Base-by-base conservation (phyloP, 2,329 filamentous ascomycete species). In the Oidium heveae region DNA sequence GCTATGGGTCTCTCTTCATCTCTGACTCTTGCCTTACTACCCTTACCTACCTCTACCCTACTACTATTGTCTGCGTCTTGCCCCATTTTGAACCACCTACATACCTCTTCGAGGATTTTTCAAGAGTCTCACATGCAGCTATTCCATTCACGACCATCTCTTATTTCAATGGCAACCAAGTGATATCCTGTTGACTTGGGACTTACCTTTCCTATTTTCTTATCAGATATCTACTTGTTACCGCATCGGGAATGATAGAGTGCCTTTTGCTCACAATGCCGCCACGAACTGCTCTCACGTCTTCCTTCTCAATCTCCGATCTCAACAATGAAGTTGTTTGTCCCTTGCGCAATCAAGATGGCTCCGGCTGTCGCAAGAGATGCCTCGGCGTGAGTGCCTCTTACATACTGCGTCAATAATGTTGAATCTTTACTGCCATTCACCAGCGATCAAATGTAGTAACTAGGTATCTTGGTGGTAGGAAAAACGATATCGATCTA, bases 401-500 rank as follows among this genome's bases (percentile, higher is more conserved):
- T 62, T 56, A 60, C 61, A 60, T 64, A 59, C 60, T 60, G 56
- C 58, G 54, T 61, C 60, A 59, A 55, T 54, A 58, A 57, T 60
- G 60, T 58, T 60, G 59, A 61, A 51, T 56, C 56, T 53, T 43
- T 28, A 22, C 43, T 62, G 54, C 56, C 15, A 59, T 32, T 60
- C 60, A 61, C 55, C 61, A 55, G 62, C 55, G 63, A 60, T 56
- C 62, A 63, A 59, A 60, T 57, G 62, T 66, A 61, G 63, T 63
- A 65, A 64, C 62, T 61, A 56, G 57, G 60, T 61, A 57, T 59
- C 59, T 59, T 55, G 59, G 62, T 57, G 56, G 67, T 69, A 93
- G 86, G 86, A 93, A 72, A 94, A 94, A 70, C 79, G 86, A 62
- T 98, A 88, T 72, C 87, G 91, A 68, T 96, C 89, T 59, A 96